Conservation (phyloP, 1,284 basidiomycete genomes). For the Puccinia novopanici region DNA sequence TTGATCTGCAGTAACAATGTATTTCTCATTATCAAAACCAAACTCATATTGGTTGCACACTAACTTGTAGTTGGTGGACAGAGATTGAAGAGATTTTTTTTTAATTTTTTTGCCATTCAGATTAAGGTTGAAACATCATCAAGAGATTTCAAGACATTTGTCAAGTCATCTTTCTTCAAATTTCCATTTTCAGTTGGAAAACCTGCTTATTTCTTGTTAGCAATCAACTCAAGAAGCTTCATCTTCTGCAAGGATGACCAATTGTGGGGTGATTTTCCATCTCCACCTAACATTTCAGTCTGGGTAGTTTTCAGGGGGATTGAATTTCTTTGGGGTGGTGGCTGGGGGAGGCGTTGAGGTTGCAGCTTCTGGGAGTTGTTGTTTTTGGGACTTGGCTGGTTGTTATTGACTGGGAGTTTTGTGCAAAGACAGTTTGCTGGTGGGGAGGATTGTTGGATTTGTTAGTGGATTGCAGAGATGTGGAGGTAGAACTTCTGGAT, state of each 20-base stretch:
- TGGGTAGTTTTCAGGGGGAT: too few species aligned
- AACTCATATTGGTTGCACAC: background rate
- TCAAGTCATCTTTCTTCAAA: too few species aligned
- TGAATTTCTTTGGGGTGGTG: too few species aligned
- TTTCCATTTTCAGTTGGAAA: background rate
- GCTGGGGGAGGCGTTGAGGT: too few species aligned
- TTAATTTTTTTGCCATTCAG: background rate
- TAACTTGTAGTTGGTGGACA: background rate
- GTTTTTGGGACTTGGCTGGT: too few species aligned
- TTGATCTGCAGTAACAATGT: background rate
- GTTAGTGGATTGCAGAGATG: too few species aligned
- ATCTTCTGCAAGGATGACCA: background rate
- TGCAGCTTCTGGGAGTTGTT: too few species aligned
- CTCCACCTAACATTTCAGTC: background rate
- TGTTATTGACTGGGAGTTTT: too few species aligned
- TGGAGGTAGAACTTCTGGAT: too few species aligned
- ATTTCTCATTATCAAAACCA: background rate
- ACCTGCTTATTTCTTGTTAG: background rate
- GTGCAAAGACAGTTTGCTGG: too few species aligned
- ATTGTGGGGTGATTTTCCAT: background rate
- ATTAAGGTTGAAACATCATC: background rate
- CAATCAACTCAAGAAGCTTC: background rate
- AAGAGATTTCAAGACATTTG: background rate
- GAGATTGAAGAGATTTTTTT: background rate
- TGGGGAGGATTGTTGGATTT: too few species aligned